A percentile compares a stretch with the other conserved stretches of the same genome.
These are phyloP conservation scores for Claviceps sp. DNA, from an alignment of 2,329 filamentous ascomycete genomes.

Conservation along the genomic window DNA sequence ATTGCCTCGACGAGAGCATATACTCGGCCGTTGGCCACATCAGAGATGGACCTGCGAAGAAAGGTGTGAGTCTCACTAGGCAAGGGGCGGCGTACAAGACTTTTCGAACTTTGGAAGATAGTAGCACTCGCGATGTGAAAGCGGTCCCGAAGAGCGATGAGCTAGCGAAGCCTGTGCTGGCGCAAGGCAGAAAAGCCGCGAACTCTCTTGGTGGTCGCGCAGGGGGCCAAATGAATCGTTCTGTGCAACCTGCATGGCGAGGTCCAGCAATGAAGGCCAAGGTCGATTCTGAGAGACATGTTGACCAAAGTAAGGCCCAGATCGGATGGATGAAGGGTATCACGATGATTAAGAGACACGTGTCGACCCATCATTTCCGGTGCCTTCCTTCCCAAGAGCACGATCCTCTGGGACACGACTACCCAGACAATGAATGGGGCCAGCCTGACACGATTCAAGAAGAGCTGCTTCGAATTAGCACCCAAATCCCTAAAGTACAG, in stretches of 20 bases:
- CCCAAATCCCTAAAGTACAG: conserved; percentile 48
- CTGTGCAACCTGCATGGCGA: conserved; percentile 31
- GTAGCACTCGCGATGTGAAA: conserved; percentile 37
- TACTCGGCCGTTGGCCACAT: conserved; percentile 59
- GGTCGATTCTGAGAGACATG: conserved; percentile 24
- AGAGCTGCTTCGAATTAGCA: conserved; percentile 49
- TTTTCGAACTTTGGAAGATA: conserved; percentile 60
- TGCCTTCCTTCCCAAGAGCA: conserved; percentile 40
- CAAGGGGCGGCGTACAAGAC: conserved; percentile 76
- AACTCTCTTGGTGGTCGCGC: conserved; percentile 31
- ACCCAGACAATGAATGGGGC: conserved; percentile 43
- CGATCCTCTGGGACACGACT: conserved; percentile 35
- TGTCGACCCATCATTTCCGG: conserved; percentile 23
- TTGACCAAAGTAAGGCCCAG: conserved; percentile 39
- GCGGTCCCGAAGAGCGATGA: conserved; percentile 49
- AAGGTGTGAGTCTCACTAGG: conserved; percentile 61
- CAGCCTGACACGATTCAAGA: conserved; percentile 51
- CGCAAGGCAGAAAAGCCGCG: conserved; percentile 29
- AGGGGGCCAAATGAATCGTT: conserved; percentile 14
- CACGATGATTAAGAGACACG: conserved; percentile 45
- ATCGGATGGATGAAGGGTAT: conserved; percentile 60
- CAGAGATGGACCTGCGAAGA: conserved; percentile 51
- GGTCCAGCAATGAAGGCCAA: conserved; percentile 47
- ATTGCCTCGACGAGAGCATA: conserved; percentile 53
- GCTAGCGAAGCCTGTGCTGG: conserved; percentile 30